phyloP scores from a whole-genome alignment of 179 eudicot genomes.

The Kewa caespitosa region DNA sequence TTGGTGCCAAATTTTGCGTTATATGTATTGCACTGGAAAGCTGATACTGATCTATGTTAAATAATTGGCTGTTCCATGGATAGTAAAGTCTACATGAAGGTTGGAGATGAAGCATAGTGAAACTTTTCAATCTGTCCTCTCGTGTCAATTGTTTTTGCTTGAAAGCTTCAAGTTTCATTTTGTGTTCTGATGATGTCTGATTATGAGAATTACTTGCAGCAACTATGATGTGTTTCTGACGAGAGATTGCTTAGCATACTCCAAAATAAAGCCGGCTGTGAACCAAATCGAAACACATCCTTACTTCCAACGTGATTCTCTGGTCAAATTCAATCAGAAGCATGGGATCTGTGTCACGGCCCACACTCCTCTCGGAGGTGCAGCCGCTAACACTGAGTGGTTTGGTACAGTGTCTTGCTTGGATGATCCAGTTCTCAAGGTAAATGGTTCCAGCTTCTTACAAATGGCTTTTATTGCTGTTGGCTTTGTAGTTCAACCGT shows the following conservation, averaged over 20 bases:
- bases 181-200: not conserved
- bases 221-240: constrained; percentile 86
- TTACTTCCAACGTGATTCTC: constrained; percentile 89
- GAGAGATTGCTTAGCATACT: constrained; percentile 85
- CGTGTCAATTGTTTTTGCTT: not conserved
- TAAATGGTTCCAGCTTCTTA: constrained; percentile 23
- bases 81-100: not conserved
- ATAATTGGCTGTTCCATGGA: not conserved
- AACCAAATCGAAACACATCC: constrained; percentile 97
- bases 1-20: not conserved
- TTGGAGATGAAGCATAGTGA: not conserved
- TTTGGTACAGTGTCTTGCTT: constrained; percentile 88
- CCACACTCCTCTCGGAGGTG: constrained; percentile 93
- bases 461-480: too few relatives aligned
- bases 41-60: not conserved
- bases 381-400: constrained; percentile 86
- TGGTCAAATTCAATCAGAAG: constrained; percentile 87
- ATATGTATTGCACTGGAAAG: not conserved
- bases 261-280: constrained; percentile 95
- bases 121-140: not conserved
- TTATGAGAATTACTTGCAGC: constrained; percentile 53
- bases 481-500: too few relatives aligned
- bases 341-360: constrained; percentile 83
- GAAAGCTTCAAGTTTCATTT: not conserved
- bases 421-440: constrained; percentile 86